Evolutionary conservation across 1,139 yeast species (phyloP).

Genomic region (Saccharomyces pastorianus): DNA sequence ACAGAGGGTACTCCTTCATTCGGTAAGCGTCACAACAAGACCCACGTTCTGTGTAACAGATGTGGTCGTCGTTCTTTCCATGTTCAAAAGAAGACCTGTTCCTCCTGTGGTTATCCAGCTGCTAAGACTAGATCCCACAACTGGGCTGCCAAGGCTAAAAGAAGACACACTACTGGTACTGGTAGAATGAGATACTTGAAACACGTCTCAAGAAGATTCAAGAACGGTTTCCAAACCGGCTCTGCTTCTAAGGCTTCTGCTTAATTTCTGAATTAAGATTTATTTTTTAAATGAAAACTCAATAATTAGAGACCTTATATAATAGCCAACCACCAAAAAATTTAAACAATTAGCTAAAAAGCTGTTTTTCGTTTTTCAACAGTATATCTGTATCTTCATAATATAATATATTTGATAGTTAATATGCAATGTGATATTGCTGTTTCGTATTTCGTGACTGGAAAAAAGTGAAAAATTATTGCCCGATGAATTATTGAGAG

Average conservation of each 20-base stretch:
- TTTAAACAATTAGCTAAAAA: background rate
- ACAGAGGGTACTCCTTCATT: constrained; percentile 99
- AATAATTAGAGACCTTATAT: constrained; percentile 1
- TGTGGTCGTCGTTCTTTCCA: constrained; percentile 99
- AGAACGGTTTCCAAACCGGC: constrained; percentile 97
- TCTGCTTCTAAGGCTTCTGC: constrained; percentile 37
- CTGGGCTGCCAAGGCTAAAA: constrained; percentile 99
- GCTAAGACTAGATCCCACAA: constrained; percentile 97
- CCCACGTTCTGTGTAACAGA: constrained; percentile 99
- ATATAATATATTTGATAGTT: background rate
- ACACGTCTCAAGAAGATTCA: constrained; percentile 94
- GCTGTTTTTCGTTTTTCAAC: background rate
- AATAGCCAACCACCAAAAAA: background rate
- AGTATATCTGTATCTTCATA: too few relatives aligned
- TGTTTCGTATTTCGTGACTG: background rate
- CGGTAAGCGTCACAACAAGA: constrained; percentile 99
- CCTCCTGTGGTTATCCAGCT: constrained; percentile 99
- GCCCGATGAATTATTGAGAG: background rate
- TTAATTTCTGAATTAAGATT: constrained; percentile 9
- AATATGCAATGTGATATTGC: too few relatives aligned
- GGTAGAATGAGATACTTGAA: constrained; percentile 99
- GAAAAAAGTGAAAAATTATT: background rate
- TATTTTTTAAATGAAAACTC: constrained; percentile 2
- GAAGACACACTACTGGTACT: constrained; percentile 99
- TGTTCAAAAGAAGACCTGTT: constrained; percentile 97